Evolutionary conservation across 1,139 yeast species (phyloP), one percentile per base, ranked within the genome.

Genomic region (Protomyces inouyei): DNA sequence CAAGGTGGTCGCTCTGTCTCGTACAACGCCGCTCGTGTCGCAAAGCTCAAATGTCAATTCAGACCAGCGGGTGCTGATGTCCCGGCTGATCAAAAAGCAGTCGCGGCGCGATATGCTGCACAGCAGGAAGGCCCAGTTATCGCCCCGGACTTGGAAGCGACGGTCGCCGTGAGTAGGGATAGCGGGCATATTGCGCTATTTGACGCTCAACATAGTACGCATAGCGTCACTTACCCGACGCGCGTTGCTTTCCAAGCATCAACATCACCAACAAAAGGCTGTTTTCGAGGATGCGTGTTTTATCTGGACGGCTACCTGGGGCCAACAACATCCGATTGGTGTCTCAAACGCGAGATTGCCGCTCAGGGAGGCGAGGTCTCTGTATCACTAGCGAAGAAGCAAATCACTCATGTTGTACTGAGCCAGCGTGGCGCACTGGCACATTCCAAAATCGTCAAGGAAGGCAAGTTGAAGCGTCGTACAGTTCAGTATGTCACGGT

Each of bases 231-330:
- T 25, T 51, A 52, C 45, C 55, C 64, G n/a, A 16, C 38, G 10
- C 59, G 54, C 6, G 38, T 60, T 12, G 32, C 32, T 28, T 12
- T 40, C 1, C 51, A 57, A 25, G 16, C 37, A 21, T 10, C 18
- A 35, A 32, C 51, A 8, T 10, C 59, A n/a, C 38, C 43, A n/a
- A 35, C 10, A 1, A n/a, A 52, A 23, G 57, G 57, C 36, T 52
- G 54, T 12, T 60, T 60, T 21, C 46, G 40, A 14, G 64, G 64
- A 3, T 60, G 64, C 40, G 55, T 48, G n/a, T 55, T 60, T n/a
- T 60, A 60, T 38, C 51, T 60, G 18, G 55, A 60, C 35, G 64
- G 64, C 18, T 60, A 60, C 51, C 25, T 60, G 38, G 64, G 64
- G 1, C 52, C 64, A 10, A 23, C 35, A 36, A n/a, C 28, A 28